Conservation (phyloP, 164 flowering plant species). For the Chloranthus sessilifolius region DNA sequence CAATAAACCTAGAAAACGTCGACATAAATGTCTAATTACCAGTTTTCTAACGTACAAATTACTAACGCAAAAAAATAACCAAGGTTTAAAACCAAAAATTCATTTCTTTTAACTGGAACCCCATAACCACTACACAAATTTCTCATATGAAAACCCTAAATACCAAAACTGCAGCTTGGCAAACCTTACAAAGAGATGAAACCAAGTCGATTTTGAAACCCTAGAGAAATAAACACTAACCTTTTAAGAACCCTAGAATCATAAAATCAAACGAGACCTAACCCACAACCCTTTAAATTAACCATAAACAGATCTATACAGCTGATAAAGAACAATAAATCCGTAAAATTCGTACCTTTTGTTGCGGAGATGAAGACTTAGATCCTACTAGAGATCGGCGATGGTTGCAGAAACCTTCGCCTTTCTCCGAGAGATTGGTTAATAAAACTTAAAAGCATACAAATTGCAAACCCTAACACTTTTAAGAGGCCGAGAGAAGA, state of each 20-base stretch:
- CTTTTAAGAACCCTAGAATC: not conserved
- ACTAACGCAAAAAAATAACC: too few species aligned
- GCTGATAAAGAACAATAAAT: not conserved
- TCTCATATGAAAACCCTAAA: too few species aligned
- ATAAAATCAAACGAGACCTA: not conserved
- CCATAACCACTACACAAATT: too few species aligned
- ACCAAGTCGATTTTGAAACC: not conserved
- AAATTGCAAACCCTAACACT: not conserved
- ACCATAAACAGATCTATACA: not conserved
- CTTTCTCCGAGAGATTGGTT: not conserved
- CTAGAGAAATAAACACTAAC: not conserved
- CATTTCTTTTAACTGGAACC: too few species aligned
- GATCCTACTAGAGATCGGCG: not conserved
- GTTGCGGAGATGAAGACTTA: not conserved
- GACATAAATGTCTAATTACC: too few species aligned
- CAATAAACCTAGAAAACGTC: too few species aligned
- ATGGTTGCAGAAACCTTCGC: not conserved
- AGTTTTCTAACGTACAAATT: too few species aligned
- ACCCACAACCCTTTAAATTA: not conserved
- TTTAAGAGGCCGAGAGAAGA: too few species aligned
- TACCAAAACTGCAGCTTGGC: too few species aligned
- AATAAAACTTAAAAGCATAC: not conserved
- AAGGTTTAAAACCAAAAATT: too few species aligned
- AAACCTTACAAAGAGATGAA: too few species aligned
- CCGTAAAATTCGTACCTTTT: not conserved